A percentile compares a stretch with the other conserved stretches of the same genome.
Evolutionary conservation across 495 filamentous ascomycete genomes (phyloP).

Genomic region (Trichoderma orchidacearum): DNA sequence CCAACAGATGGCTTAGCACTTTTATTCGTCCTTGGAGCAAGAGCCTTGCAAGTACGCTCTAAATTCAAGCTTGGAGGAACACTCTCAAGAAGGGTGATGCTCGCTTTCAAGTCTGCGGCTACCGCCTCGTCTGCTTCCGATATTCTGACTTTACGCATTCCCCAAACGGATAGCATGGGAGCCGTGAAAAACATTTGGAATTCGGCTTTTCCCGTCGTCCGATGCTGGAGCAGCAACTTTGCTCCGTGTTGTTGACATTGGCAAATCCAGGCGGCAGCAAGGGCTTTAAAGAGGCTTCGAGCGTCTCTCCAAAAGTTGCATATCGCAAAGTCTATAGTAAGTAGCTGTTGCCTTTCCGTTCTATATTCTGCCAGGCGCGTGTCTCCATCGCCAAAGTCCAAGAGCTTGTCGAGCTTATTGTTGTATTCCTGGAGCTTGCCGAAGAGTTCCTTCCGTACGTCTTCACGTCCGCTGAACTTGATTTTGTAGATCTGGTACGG

Average conservation of each 20-base stretch:
- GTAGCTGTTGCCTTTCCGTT: neutral
- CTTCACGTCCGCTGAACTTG: slow-evolving; percentile 10
- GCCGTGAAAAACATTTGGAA: slow-evolving; percentile 12
- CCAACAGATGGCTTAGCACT: neutral
- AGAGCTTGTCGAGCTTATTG: slow-evolving; percentile 9
- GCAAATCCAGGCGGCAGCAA: slow-evolving; percentile 15
- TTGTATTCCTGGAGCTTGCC: slow-evolving; percentile 10
- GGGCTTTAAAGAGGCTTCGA: slow-evolving; percentile 9
- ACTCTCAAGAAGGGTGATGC: neutral
- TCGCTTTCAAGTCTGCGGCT: neutral
- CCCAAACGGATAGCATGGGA: neutral
- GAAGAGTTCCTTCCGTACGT: slow-evolving; percentile 9
- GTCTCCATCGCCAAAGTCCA: slow-evolving; percentile 10
- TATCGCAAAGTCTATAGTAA: slow-evolving; percentile 3
- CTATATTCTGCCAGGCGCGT: neutral
- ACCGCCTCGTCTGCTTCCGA: neutral
- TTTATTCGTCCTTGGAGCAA: no score
- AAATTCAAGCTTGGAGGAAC: no score
- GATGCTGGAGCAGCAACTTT: slow-evolving; percentile 18
- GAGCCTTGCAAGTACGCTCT: no score
- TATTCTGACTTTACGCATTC: slow-evolving; percentile 5
- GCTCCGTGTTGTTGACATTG: slow-evolving; percentile 14
- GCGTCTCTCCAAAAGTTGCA: slow-evolving; percentile 13
- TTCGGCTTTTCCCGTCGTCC: slow-evolving; percentile 9
- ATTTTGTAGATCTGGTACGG: slow-evolving; percentile 10